Conservation (phyloP, 2,329 filamentous ascomycete genomes). For the Ceratocystis huliohia region DNA sequence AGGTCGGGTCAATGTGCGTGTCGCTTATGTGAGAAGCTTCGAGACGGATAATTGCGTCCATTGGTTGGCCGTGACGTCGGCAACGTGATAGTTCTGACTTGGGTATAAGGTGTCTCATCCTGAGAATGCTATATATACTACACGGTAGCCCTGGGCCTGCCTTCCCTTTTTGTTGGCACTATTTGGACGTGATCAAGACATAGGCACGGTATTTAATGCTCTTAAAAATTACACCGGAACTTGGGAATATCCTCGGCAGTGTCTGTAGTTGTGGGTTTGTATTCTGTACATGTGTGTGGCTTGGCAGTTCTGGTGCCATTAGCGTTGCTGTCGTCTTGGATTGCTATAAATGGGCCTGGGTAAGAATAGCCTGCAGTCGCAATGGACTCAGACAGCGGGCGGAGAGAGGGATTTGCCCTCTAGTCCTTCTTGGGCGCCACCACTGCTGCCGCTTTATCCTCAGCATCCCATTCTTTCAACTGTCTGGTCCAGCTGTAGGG, state of each 20-base stretch:
- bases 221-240: not conserved
- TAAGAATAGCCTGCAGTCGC: not conserved
- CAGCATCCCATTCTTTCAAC: slow-evolving; percentile 35
- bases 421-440: slow-evolving; percentile 26
- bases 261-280: slow-evolving; percentile 8
- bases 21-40: not conserved
- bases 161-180: not conserved
- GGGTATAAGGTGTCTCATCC: not conserved
- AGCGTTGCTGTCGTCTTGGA: slow-evolving; percentile 8
- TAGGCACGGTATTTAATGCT: not conserved
- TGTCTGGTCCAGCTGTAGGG: slow-evolving; percentile 34
- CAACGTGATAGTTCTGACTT: not conserved
- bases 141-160: slow-evolving; percentile 19
- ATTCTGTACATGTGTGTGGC: slow-evolving; percentile 10
- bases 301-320: slow-evolving; percentile 10
- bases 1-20: too few relatives aligned
- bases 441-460: slow-evolving; percentile 30
- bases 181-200: not conserved
- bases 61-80: not conserved
- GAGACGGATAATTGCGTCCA: not conserved
- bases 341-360: not conserved
- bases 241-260: not conserved
- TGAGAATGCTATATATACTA: not conserved
- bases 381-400: not conserved
- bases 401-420: not conserved